A percentile compares a stretch with the other conserved stretches of the same genome.
phyloP scores from a whole-genome alignment of 1,284 basidiomycete genomes.

The Tilletia indica region DNA sequence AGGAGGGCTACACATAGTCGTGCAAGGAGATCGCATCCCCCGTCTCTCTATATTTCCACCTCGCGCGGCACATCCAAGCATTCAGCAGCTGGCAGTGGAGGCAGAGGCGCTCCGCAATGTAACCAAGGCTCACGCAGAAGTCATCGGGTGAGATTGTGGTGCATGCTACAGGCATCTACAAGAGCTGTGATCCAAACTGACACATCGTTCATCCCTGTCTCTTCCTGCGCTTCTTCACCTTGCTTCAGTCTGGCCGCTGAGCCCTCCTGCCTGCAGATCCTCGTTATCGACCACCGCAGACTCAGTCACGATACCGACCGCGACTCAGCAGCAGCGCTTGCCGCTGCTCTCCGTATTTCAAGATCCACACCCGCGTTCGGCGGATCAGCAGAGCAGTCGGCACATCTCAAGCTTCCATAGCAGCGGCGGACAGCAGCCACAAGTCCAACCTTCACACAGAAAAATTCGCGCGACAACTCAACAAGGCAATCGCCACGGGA shows the following conservation, averaged over 20 bases:
- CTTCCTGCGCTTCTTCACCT: slow-evolving; percentile 41
- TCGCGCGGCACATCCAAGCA: not conserved
- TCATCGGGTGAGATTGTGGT: not conserved
- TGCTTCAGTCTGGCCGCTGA: slow-evolving; percentile 44
- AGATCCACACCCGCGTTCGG: slow-evolving; percentile 19
- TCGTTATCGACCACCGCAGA: slow-evolving; percentile 44
- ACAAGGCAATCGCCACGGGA: slow-evolving; percentile 87
- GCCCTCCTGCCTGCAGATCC: slow-evolving; percentile 34
- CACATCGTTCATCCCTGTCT: slow-evolving; percentile 23
- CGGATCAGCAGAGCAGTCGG: slow-evolving; percentile 3
- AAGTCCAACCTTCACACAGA: slow-evolving; percentile 67
- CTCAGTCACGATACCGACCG: slow-evolving; percentile 42
- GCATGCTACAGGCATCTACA: not conserved
- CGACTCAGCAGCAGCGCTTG: not conserved
- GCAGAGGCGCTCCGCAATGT: slow-evolving; percentile 14
- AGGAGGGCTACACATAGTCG: too few species aligned
- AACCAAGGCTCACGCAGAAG: not conserved
- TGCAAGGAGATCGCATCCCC: too few species aligned
- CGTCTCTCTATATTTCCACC: slow-evolving; percentile 21
- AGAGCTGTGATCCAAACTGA: not conserved
- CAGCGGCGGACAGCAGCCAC: slow-evolving; percentile 17
- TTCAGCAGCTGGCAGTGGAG: slow-evolving; percentile 9
- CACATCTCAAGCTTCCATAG: not conserved
- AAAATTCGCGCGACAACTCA: slow-evolving; percentile 81
- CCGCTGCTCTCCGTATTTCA: slow-evolving; percentile 9